These are phyloP conservation scores for Spergularia marina DNA, from an alignment of 148 eudicot species.

Conservation along the genomic window DNA sequence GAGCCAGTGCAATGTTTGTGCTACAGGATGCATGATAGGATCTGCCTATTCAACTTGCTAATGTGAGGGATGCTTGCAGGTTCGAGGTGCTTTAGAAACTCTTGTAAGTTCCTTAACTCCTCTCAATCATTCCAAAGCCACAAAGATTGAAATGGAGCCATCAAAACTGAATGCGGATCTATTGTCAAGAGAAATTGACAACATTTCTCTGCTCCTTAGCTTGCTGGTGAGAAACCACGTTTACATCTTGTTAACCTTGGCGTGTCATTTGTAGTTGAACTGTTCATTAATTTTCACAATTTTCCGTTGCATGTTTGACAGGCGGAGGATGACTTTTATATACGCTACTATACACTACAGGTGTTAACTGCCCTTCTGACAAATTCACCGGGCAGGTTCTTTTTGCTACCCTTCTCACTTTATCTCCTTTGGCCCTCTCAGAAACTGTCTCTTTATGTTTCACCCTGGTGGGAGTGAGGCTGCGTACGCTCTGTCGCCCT, in stretches of 20 bases:
- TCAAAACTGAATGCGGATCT: slow-evolving; percentile 87
- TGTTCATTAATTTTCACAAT: not conserved
- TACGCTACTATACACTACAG: slow-evolving; percentile 93
- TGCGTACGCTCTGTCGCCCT: not conserved
- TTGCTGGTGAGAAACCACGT: slow-evolving; percentile 60
- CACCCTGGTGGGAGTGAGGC: not conserved
- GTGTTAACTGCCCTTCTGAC: slow-evolving; percentile 84
- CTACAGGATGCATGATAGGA: not conserved
- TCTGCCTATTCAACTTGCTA: not conserved
- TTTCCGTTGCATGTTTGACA: slow-evolving; percentile 36
- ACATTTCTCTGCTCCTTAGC: slow-evolving; percentile 82
- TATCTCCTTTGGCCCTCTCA: not conserved
- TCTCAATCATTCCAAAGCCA: slow-evolving; percentile 59
- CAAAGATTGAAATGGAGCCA: slow-evolving; percentile 74
- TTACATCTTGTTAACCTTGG: not conserved
- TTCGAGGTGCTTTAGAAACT: slow-evolving; percentile 97
- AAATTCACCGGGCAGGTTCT: slow-evolving; percentile 80
- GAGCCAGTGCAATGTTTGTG: not conserved
- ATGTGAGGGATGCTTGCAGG: slow-evolving; percentile 46
- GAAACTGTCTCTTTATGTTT: slow-evolving; percentile 3
- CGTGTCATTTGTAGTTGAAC: slow-evolving; percentile 7
- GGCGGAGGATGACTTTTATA: slow-evolving; percentile 95
- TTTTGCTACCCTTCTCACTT: not conserved
- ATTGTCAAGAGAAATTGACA: slow-evolving; percentile 87
- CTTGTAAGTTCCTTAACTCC: slow-evolving; percentile 88